phyloP scores from a whole-genome alignment of 2,329 filamentous ascomycete genomes.

The Nemania bipapillata region DNA sequence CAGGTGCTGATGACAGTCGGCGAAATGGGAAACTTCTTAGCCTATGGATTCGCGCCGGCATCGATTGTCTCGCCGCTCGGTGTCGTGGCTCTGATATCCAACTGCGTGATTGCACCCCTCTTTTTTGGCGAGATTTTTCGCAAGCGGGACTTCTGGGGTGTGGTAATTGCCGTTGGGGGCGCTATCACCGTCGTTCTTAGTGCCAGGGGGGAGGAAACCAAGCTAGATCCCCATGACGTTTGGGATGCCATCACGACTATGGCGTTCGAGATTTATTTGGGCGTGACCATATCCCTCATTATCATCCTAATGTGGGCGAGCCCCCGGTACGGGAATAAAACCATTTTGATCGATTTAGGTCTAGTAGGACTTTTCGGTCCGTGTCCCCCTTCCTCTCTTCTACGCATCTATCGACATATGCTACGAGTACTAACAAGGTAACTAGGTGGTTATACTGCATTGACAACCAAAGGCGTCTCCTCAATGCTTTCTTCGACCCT shows the following conservation, averaged over 20 bases:
- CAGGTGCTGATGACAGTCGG: constrained; percentile 92
- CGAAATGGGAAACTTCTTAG: constrained; percentile 94
- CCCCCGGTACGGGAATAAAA: constrained; percentile 82
- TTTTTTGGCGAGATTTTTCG: constrained; percentile 93
- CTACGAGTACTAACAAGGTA: constrained; percentile 24
- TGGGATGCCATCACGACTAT: constrained; percentile 87
- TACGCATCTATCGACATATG: no score
- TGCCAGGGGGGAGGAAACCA: constrained; percentile 87
- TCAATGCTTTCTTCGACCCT: constrained; percentile 93
- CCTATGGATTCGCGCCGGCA: constrained; percentile 96
- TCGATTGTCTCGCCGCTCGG: constrained; percentile 96
- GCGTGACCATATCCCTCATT: constrained; percentile 78
- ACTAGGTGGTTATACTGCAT: constrained; percentile 89
- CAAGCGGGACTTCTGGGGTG: constrained; percentile 84
- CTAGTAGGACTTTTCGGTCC: constrained; percentile 90
- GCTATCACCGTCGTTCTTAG: constrained; percentile 93
- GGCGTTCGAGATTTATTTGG: constrained; percentile 92
- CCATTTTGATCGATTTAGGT: constrained; percentile 90
- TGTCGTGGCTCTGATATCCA: constrained; percentile 95
- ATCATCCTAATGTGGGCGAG: constrained; percentile 82
- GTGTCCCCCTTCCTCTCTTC: constrained; percentile 12
- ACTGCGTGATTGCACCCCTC: constrained; percentile 94
- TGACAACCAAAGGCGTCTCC: constrained; percentile 95
- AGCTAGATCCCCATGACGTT: constrained; percentile 88
- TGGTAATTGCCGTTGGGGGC: constrained; percentile 85